These are phyloP conservation scores for Penicillium sp. DNA, from an alignment of 2,329 filamentous ascomycete genomes.

Conservation along the genomic window DNA sequence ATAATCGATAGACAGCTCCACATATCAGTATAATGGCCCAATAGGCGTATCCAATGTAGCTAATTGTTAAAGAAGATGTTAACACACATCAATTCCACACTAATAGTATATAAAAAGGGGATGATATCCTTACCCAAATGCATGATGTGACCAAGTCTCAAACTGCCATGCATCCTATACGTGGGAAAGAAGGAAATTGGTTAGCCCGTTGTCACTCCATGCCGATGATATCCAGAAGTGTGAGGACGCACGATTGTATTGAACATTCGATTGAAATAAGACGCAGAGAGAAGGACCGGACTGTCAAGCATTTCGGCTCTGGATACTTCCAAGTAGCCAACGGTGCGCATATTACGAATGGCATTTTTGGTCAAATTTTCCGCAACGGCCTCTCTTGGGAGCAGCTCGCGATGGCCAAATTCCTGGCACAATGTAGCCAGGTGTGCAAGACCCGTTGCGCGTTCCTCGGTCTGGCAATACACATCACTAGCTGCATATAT, in stretches of 20 bases:
- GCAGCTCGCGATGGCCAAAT: constrained; percentile 23
- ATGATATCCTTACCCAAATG: constrained; percentile 34
- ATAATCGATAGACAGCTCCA: constrained; percentile 35
- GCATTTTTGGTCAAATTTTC: constrained; percentile 34
- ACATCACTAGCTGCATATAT: constrained; percentile 37
- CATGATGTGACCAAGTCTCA: constrained; percentile 35
- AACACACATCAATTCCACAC: not conserved
- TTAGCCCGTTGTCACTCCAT: not conserved
- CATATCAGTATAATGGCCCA: constrained; percentile 39
- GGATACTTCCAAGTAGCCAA: constrained; percentile 32
- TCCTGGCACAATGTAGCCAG: constrained; percentile 24
- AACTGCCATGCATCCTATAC: constrained; percentile 32
- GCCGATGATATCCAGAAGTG: not conserved
- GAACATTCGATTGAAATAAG: constrained; percentile 31
- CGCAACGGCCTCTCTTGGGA: constrained; percentile 29
- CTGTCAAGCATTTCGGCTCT: constrained; percentile 15
- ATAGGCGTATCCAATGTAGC: constrained; percentile 37
- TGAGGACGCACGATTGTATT: constrained; percentile 32
- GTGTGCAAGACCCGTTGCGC: constrained; percentile 22
- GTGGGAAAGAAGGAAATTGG: not conserved
- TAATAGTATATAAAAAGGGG: not conserved
- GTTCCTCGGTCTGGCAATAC: constrained; percentile 31
- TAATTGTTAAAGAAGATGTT: not conserved
- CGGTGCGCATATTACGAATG: constrained; percentile 32
- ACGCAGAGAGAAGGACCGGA: constrained; percentile 33